Evolutionary conservation across 257 asterid species (phyloP), one percentile per base, ranked within the genome.

Genomic region (Parsonsia alboflavescens): DNA sequence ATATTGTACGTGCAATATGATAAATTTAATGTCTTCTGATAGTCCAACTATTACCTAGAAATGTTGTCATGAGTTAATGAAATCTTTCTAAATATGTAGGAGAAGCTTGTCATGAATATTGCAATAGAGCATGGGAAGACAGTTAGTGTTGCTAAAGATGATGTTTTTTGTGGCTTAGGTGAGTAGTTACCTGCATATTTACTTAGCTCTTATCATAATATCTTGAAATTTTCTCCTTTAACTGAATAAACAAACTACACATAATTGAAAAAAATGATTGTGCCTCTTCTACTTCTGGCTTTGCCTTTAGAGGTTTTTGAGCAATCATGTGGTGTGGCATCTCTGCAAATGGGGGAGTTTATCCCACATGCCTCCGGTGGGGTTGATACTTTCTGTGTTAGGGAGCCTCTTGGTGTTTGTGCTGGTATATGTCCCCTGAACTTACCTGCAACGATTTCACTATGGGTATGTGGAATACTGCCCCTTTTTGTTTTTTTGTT

Each of bases 321-420:
- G 72, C 85, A 78, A 56, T 82, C 88, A 46, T 85, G 88, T 78
- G 86, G 85, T 44, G 73, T 82, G 85, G 77, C 73, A 73, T 75
- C 86, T 70, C 76, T 75, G 44, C 86, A 78, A 74, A 78, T 71
- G 82, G 88, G 88, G 58, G 78, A 85, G 74, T 82, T 82, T 28
- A 58, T 85, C 21, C 83, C 86, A 42, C 78, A 82, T 78, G 85
- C 82, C 63, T 62, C 85, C 65, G 68, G 49, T 70, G 86, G 86
- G 78, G 77, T 80, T 17, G 88, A 85, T 78, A 80, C 83, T 21
- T 78, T 69, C 64, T 82, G 85, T 71, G 68, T 80, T 13, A 73
- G 85, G 78, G 88, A 85, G 72, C 88, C 88, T 52, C 81, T 85
- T 82, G 88, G 86, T 78, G 88, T 85, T 36, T 85, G 86, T 85